These are phyloP conservation scores for Rhododendron williamsianum DNA, from an alignment of 148 eudicot species.

Conservation along the genomic window DNA sequence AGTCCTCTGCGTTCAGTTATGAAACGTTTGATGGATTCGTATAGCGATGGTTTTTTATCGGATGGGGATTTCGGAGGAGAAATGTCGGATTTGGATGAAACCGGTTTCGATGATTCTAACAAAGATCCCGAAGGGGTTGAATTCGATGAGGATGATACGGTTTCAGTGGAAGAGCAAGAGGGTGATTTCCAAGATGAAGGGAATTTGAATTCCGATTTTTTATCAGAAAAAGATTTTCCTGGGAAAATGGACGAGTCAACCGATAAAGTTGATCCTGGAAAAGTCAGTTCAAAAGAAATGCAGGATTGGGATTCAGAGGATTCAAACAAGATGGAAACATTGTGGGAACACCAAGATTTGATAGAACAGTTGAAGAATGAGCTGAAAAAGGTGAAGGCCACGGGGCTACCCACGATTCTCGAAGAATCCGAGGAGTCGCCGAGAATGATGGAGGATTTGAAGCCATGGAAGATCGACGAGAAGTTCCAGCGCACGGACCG, in stretches of 20 bases:
- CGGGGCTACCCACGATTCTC: constrained; percentile 87
- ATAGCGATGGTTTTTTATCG: constrained; percentile 52
- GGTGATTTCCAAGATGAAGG: not conserved
- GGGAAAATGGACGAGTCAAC: not conserved
- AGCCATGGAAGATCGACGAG: constrained; percentile 92
- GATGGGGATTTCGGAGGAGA: constrained; percentile 47
- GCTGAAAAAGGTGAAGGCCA: constrained; percentile 72
- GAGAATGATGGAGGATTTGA: constrained; percentile 67
- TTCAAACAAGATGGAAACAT: constrained; percentile 52
- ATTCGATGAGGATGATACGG: constrained; percentile 36
- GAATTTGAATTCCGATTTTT: constrained; percentile 12
- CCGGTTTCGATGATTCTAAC: not conserved
- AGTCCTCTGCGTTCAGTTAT: constrained; percentile 34
- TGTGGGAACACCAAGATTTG: constrained; percentile 97
- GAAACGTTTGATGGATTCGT: constrained; percentile 15
- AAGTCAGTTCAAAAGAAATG: constrained; percentile 24
- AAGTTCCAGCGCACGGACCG: constrained; percentile 47
- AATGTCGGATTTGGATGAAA: constrained; percentile 7
- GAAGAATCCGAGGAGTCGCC: constrained; percentile 78
- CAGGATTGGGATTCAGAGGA: constrained; percentile 42
- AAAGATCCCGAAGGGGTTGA: constrained; percentile 28
- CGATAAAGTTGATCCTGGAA: constrained; percentile 21
- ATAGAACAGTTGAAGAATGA: constrained; percentile 91
- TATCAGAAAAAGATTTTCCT: constrained; percentile 27
- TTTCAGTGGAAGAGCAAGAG: constrained; percentile 45